phyloP scores from a whole-genome alignment of 768 basidiomycete genomes.

The Pleurotus tuber-regium region DNA sequence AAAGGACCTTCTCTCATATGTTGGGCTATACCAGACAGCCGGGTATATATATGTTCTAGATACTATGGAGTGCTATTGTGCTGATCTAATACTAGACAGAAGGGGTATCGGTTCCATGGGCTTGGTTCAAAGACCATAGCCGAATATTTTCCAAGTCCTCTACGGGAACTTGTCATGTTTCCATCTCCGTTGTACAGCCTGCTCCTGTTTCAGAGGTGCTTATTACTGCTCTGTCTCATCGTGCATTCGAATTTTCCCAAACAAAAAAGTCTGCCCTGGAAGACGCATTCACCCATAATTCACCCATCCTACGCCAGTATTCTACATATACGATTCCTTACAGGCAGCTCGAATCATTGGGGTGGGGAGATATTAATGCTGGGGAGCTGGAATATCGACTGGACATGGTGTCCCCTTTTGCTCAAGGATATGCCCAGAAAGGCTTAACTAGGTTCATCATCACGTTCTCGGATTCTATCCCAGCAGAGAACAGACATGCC shows the following conservation, averaged over 20 bases:
- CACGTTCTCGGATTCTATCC: conserved; percentile 26
- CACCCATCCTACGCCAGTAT: conserved; percentile 52
- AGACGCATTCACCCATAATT: conserved; percentile 37
- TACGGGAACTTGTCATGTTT: conserved; percentile 11
- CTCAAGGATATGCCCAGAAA: conserved; percentile 60
- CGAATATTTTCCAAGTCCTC: conserved; percentile 28
- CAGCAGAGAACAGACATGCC: conserved; percentile 16
- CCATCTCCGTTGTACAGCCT: conserved; percentile 26
- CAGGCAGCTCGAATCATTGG: background rate
- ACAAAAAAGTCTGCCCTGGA: conserved; percentile 35
- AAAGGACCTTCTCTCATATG: conserved; percentile 21
- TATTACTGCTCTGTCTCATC: conserved; percentile 45
- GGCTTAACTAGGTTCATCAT: conserved; percentile 55
- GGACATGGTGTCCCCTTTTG: conserved; percentile 64
- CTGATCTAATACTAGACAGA: conserved; percentile 19
- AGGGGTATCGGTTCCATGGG: conserved; percentile 37
- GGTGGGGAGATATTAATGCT: conserved; percentile 6
- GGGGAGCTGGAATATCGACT: conserved; percentile 39
- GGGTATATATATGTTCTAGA: too few species aligned
- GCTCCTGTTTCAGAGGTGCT: conserved; percentile 49
- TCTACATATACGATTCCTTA: conserved; percentile 31
- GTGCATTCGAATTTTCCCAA: conserved; percentile 45
- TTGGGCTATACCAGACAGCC: conserved; percentile 33
- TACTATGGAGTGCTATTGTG: conserved; percentile 11
- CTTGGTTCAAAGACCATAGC: conserved; percentile 36